phyloP scores from a whole-genome alignment of 768 basidiomycete genomes.

The Auricularia sp. region DNA sequence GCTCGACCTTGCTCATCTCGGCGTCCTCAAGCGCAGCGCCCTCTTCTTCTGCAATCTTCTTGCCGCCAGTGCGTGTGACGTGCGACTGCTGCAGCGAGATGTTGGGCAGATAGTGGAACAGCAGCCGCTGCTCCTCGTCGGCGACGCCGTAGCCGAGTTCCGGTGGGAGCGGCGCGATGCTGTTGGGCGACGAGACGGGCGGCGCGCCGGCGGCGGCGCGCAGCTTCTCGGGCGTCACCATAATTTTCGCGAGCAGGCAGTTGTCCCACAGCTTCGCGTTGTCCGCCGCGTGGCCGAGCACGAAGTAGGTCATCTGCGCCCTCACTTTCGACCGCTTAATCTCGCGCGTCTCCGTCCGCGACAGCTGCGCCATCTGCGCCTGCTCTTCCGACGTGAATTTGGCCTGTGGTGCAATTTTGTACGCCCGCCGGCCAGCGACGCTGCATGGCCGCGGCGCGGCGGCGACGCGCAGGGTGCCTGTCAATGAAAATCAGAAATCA shows the following conservation, averaged over 20 bases:
- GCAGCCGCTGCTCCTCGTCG: constrained; percentile 33
- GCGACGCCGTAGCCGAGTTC: constrained; percentile 59
- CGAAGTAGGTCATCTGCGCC: constrained; percentile 46
- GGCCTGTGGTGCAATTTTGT: background rate
- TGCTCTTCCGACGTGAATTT: background rate
- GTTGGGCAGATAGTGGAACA: constrained; percentile 60
- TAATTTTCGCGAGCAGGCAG: constrained; percentile 52
- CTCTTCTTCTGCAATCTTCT: constrained; percentile 5
- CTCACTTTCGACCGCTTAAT: constrained; percentile 14
- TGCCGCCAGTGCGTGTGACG: background rate
- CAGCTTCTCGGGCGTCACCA: constrained; percentile 39
- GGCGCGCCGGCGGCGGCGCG: constrained; percentile 22
- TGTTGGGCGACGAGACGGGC: constrained; percentile 7
- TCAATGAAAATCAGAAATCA: no score
- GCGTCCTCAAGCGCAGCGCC: constrained; percentile 10
- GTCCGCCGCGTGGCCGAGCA: constrained; percentile 63
- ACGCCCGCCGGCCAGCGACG: background rate
- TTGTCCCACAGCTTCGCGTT: constrained; percentile 51
- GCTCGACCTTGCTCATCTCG: constrained; percentile 34
- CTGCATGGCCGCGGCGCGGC: no score
- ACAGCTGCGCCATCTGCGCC: background rate
- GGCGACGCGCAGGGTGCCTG: no score
- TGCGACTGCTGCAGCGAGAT: constrained; percentile 30
- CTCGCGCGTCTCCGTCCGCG: background rate
- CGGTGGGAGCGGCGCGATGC: constrained; percentile 9